A percentile compares a stretch with the other conserved stretches of the same genome.
phyloP scores from a whole-genome alignment of 805 yeast species.

The Ogataea siamensis region DNA sequence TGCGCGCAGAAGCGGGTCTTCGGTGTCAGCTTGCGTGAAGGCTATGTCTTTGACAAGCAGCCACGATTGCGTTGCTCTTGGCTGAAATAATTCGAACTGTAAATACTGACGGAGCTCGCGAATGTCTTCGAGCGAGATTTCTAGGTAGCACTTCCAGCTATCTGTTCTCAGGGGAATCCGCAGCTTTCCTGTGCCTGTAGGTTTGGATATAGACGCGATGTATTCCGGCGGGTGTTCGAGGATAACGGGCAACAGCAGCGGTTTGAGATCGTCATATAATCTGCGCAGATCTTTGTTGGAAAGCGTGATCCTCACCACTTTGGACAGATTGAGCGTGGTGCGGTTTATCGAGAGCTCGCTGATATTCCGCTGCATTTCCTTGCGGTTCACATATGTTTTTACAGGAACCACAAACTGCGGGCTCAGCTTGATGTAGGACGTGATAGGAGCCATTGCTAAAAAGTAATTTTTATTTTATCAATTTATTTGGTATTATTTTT shows the following conservation, averaged over 20 bases:
- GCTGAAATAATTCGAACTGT: slow-evolving; percentile 3
- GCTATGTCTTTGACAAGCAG: slow-evolving; percentile 21
- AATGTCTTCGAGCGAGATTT: slow-evolving; percentile 24
- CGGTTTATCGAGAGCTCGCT: slow-evolving; percentile 13
- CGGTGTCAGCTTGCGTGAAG: slow-evolving; percentile 6
- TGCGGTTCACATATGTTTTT: slow-evolving; percentile 28
- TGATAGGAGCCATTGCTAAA: slow-evolving; percentile 16
- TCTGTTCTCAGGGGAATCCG: slow-evolving; percentile 24
- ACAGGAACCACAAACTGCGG: slow-evolving; percentile 21
- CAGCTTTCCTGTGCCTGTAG: slow-evolving; percentile 10
- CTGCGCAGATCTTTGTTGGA: slow-evolving; percentile 27
- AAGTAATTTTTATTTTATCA: slow-evolving; percentile 1
- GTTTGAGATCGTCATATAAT: slow-evolving; percentile 21
- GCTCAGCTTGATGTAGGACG: slow-evolving; percentile 24
- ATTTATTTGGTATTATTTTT: neutral
- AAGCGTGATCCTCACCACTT: slow-evolving; percentile 23
- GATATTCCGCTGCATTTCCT: slow-evolving; percentile 24
- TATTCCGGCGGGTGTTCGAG: slow-evolving; percentile 25
- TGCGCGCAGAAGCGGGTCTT: neutral
- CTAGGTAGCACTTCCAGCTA: slow-evolving; percentile 27
- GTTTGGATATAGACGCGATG: slow-evolving; percentile 14
- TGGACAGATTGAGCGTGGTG: slow-evolving; percentile 19
- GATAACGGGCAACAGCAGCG: slow-evolving; percentile 20
- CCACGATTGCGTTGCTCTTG: slow-evolving; percentile 13
- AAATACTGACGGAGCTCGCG: slow-evolving; percentile 13